These are phyloP conservation scores for Pulveroboletus sp. DNA, from an alignment of 768 basidiomycete genomes.

Conservation along the genomic window DNA sequence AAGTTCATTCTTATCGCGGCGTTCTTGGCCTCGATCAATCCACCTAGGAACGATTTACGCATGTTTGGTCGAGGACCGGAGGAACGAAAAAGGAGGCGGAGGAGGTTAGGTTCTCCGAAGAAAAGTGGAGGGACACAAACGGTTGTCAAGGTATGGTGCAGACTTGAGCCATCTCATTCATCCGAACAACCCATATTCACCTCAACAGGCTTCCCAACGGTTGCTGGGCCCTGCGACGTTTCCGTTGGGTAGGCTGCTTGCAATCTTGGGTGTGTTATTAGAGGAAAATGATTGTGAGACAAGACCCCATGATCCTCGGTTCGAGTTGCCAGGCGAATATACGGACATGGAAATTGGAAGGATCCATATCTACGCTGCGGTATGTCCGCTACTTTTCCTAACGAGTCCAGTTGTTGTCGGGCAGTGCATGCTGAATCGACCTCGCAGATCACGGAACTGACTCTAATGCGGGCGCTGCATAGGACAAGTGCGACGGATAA, in stretches of 20 bases:
- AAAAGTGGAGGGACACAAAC: constrained; percentile 33
- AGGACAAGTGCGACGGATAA: constrained; percentile 57
- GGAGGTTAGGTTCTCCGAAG: constrained; percentile 29
- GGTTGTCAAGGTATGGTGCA: constrained; percentile 40
- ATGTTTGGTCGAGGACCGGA: constrained; percentile 77
- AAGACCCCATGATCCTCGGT: constrained; percentile 42
- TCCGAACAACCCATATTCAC: not conserved
- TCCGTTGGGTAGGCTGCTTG: constrained; percentile 72
- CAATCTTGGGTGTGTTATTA: constrained; percentile 71
- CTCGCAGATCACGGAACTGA: constrained; percentile 60
- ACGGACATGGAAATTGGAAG: constrained; percentile 70
- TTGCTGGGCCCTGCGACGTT: constrained; percentile 76
- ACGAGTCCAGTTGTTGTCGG: not conserved
- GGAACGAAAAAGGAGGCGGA: constrained; percentile 56
- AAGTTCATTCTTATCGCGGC: constrained; percentile 74
- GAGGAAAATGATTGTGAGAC: constrained; percentile 61
- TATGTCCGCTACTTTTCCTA: constrained; percentile 36
- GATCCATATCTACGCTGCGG: constrained; percentile 54
- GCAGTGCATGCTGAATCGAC: not conserved
- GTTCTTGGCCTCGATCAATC: constrained; percentile 83
- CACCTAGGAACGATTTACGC: constrained; percentile 69
- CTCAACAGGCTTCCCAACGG: constrained; percentile 61
- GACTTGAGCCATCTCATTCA: not conserved
- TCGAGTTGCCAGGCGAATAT: constrained; percentile 59
- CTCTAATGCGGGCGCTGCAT: constrained; percentile 60